Percentiles rank a stretch among this genome's conserved stretches.
These are phyloP conservation scores for Claviceps pazoutovae DNA, from an alignment of 2,329 filamentous ascomycete genomes.

Conservation along the genomic window DNA sequence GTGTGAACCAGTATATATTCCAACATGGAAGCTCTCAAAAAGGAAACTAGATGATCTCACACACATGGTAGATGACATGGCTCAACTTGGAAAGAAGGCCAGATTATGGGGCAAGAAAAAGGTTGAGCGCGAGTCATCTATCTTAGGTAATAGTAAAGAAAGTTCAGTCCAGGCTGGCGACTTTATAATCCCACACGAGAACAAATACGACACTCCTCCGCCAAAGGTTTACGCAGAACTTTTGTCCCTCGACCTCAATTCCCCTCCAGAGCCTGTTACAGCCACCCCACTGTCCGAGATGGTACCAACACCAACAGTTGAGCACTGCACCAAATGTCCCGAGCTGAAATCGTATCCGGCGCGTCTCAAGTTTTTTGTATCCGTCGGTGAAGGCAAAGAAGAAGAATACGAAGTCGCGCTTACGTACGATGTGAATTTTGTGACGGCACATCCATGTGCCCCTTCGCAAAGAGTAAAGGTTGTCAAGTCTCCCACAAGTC, in stretches of 20 bases:
- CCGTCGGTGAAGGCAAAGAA: slow-evolving; percentile 24
- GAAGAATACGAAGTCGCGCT: slow-evolving; percentile 32
- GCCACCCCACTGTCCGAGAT: slow-evolving; percentile 30
- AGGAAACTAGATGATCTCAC: background rate
- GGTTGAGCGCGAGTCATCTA: slow-evolving; percentile 45
- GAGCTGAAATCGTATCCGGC: slow-evolving; percentile 22
- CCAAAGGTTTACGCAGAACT: slow-evolving; percentile 36
- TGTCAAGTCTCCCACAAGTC: slow-evolving; percentile 44
- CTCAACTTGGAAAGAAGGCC: slow-evolving; percentile 38
- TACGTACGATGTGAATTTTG: slow-evolving; percentile 47
- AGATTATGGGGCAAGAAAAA: slow-evolving; percentile 47
- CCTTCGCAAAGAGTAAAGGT: slow-evolving; percentile 43
- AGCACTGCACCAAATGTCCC: slow-evolving; percentile 17
- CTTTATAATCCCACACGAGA: slow-evolving; percentile 48
- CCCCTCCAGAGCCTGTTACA: slow-evolving; percentile 28
- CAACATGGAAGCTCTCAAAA: background rate
- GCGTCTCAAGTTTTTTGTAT: slow-evolving; percentile 21
- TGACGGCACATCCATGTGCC: slow-evolving; percentile 52
- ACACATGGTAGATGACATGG: slow-evolving; percentile 28
- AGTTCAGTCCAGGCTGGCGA: slow-evolving; percentile 43
- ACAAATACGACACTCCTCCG: slow-evolving; percentile 33
- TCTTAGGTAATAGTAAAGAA: slow-evolving; percentile 43
- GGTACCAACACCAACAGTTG: slow-evolving; percentile 24
- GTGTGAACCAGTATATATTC: slow-evolving; percentile 8
- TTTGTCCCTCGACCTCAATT: slow-evolving; percentile 34